Evolutionary conservation across 2,329 filamentous ascomycete genomes (phyloP).

Genomic region (Plectosphaerella cucumerina): DNA sequence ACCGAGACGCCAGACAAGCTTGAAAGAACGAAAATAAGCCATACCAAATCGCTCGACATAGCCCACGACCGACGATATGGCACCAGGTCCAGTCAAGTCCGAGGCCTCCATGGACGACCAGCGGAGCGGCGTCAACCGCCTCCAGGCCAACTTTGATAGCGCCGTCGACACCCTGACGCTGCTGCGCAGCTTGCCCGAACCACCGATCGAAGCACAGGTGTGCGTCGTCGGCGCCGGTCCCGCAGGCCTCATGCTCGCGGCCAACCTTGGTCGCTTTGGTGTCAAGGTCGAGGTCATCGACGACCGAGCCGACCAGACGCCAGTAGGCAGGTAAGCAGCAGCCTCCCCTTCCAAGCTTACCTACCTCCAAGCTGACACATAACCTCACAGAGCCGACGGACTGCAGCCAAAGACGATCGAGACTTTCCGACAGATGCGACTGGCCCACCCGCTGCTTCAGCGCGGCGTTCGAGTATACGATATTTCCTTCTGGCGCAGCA

Average conservation of each 20-base stretch:
- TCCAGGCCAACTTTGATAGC: conserved; percentile 26
- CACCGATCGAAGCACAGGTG: conserved; percentile 41
- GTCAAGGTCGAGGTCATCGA: conserved; percentile 64
- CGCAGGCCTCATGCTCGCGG: conserved; percentile 51
- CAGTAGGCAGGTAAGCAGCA: conserved; percentile 48
- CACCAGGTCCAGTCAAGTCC: conserved; percentile 26
- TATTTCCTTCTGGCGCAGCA: conserved; percentile 67
- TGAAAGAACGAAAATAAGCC: neutral
- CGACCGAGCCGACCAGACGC: conserved; percentile 63
- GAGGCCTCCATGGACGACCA: conserved; percentile 27
- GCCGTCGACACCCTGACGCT: conserved; percentile 42
- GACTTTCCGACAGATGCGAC: conserved; percentile 67
- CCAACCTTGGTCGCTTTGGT: conserved; percentile 58
- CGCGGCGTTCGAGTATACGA: conserved; percentile 69
- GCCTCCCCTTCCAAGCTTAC: conserved; percentile 9
- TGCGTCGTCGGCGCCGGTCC: conserved; percentile 53
- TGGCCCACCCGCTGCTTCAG: conserved; percentile 65
- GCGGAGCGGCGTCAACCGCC: conserved; percentile 17
- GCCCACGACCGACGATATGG: conserved; percentile 19
- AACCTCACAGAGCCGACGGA: conserved; percentile 55
- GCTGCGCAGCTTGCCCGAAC: conserved; percentile 42
- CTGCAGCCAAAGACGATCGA: conserved; percentile 76
- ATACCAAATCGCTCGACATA: neutral
- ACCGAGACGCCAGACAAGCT: neutral
- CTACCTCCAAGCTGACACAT: conserved; percentile 2